Conservation (phyloP, 495 filamentous ascomycete species). For the Lophiostoma macrostomum region DNA sequence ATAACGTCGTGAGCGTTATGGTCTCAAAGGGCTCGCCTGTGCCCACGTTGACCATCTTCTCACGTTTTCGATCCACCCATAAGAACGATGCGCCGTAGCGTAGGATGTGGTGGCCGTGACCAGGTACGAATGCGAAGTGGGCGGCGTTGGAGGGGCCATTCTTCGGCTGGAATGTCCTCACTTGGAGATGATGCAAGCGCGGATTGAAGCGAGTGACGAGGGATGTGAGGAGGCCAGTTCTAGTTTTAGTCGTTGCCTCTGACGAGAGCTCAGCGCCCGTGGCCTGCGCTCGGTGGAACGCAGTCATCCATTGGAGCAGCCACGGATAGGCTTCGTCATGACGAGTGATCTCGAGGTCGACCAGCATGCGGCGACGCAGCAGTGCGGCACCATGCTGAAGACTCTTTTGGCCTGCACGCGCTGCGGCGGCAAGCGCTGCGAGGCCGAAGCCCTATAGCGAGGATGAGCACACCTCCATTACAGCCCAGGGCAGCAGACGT, state of each 20-base stretch:
- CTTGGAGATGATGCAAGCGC: constrained; percentile 63
- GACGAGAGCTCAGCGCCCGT: constrained; percentile 38
- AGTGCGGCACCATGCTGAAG: constrained; percentile 65
- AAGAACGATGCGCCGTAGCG: constrained; percentile 84
- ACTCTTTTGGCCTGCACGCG: constrained; percentile 72
- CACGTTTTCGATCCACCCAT: constrained; percentile 77
- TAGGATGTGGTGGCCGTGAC: constrained; percentile 81
- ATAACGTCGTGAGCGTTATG: constrained; percentile 86
- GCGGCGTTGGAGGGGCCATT: constrained; percentile 71
- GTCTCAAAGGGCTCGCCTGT: constrained; percentile 90
- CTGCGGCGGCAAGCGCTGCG: constrained; percentile 74
- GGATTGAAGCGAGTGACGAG: constrained; percentile 59
- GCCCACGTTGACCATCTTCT: constrained; percentile 65
- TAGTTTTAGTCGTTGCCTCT: constrained; percentile 26
- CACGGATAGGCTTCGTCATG: constrained; percentile 91
- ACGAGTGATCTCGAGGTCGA: constrained; percentile 91
- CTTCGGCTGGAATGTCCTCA: constrained; percentile 61
- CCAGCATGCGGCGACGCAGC: constrained; percentile 79
- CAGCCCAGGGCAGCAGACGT: constrained; percentile 23
- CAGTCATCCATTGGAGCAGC: constrained; percentile 90
- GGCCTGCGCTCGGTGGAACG: constrained; percentile 64
- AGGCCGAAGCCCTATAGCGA: constrained; percentile 70
- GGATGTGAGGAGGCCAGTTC: constrained; percentile 49
- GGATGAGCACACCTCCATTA: constrained; percentile 9
- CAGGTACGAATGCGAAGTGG: constrained; percentile 83